A percentile compares a stretch with the other conserved stretches of the same genome.
phyloP scores from a whole-genome alignment of 495 filamentous ascomycete species.

The Amorphotheca resinae region DNA sequence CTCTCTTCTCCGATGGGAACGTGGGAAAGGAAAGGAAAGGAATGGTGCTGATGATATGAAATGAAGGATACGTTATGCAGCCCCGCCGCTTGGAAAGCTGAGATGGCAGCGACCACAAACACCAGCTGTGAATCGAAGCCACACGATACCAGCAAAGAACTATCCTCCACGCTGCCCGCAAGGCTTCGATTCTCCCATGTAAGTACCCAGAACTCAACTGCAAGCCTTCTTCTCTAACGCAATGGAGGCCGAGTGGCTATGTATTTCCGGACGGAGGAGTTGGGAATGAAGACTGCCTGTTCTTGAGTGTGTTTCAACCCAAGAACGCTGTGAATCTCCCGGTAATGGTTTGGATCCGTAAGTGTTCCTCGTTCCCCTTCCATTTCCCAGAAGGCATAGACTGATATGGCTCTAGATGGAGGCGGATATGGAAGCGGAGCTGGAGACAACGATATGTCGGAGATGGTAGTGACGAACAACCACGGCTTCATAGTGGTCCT shows the following conservation, averaged over 20 bases:
- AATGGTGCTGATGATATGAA: too few relatives aligned
- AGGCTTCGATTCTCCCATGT: not conserved
- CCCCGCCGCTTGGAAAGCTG: constrained; percentile 37
- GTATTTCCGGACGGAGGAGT: constrained; percentile 4
- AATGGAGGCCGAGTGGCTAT: not conserved
- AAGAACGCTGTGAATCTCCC: constrained; percentile 34
- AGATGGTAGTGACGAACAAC: constrained; percentile 28
- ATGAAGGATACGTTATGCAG: constrained; percentile 44
- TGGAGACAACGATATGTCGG: constrained; percentile 23
- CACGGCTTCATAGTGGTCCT: constrained; percentile 34
- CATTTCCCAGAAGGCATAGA: constrained; percentile 25
- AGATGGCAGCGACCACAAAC: constrained; percentile 36
- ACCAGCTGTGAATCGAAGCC: constrained; percentile 19
- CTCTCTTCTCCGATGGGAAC: too few relatives aligned
- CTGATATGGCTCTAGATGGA: constrained; percentile 31
- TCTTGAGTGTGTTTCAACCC: constrained; percentile 34
- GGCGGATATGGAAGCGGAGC: constrained; percentile 34
- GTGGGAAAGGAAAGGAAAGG: too few relatives aligned
- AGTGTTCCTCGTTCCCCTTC: constrained; percentile 43
- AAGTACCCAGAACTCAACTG: too few relatives aligned
- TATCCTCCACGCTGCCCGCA: not conserved
- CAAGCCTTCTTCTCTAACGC: too few relatives aligned
- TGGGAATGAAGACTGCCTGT: constrained; percentile 35
- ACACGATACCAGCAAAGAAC: not conserved
- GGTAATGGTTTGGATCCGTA: constrained; percentile 36